Conservation (phyloP, 2,329 filamentous ascomycete genomes). For the Phaeosphaeriaceae sp. region DNA sequence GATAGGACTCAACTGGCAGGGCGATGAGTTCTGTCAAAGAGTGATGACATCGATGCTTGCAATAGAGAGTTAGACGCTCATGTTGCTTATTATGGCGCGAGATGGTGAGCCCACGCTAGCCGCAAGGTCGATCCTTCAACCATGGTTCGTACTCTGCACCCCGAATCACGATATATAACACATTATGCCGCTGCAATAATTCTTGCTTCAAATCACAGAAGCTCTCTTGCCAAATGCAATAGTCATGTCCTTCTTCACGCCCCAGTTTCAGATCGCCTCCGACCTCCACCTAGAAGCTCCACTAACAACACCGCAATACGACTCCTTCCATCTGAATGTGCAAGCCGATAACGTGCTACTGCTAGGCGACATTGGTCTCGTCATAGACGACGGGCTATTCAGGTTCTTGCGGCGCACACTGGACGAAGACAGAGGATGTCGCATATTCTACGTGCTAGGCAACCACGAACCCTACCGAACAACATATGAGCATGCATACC, state of each 20-base stretch:
- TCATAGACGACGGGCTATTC: slow-evolving; percentile 14
- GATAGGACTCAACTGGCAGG: no score
- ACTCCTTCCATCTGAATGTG: slow-evolving; percentile 7
- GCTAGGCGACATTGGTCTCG: slow-evolving; percentile 27
- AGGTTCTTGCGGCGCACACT: slow-evolving; percentile 19
- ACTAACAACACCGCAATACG: slow-evolving; percentile 11
- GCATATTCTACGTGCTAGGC: slow-evolving; percentile 28
- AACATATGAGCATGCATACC: slow-evolving; percentile 2
- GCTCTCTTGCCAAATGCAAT: neutral
- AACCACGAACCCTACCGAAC: slow-evolving; percentile 27
- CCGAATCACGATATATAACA: no score
- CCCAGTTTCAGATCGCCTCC: slow-evolving; percentile 29
- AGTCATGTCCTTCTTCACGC: slow-evolving; percentile 14
- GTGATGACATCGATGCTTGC: no score
- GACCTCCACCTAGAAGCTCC: slow-evolving; percentile 33
- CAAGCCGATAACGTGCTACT: slow-evolving; percentile 15
- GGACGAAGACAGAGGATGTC: slow-evolving; percentile 6
- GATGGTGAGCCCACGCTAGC: no score
- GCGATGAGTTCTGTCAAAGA: no score
- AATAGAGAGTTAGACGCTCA: no score
- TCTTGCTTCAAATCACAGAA: no score
- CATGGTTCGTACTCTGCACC: no score
- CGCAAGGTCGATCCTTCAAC: no score
- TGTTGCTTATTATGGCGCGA: no score
- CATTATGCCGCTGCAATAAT: no score